Evolutionary conservation across 371 early-diverging fungal species (phyloP), one percentile per base, ranked within the genome.

Genomic region (Phascolomyces articulosus): DNA sequence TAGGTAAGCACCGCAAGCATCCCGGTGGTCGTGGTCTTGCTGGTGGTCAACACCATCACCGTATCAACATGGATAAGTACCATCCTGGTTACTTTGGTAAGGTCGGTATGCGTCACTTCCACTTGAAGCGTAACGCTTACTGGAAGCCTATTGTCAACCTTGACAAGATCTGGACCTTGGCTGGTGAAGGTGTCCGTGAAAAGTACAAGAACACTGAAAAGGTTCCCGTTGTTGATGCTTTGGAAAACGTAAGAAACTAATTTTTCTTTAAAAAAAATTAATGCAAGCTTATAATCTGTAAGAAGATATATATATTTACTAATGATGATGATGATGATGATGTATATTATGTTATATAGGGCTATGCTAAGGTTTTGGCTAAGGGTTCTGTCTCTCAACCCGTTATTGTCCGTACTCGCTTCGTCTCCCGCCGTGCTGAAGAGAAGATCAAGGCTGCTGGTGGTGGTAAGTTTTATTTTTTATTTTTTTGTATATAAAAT

Each of bases 51-150:
- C 98, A 98, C 86, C 99, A 99, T 85, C 98, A 99, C 93, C 94
- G 98, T 73, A 99, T 96, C 87, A 96, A 96, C 90, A 96, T 99
- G 93, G 97, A 98, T 87, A 98, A 94, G 93, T 99, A 95, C 94
- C 99, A 99, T 89, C 99, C 99, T 73, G 99, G 99, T 85, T 98
- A 97, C 95, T 99, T 98, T 78, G 99, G 99, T 87, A 99, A 99
- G 90, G 97, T 98, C 85, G 99, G 99, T 93, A 97, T 97, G 98
- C 95, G 98, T 69, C 88, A 95, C 84, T 98, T 95, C 94, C 98
- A 98, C 93, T 86, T 90, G 90, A 98, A 96, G 88, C 85, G 89
- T 76, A 96, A 98, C 89, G 77, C 90, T 76, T 84, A 86, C 88
- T 91, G 92, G 91, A 80, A 92, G 75, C 95, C 95, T 62, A 83